phyloP scores from a whole-genome alignment of 73 alveolate species.

The Symbiodinium pilosum region DNA sequence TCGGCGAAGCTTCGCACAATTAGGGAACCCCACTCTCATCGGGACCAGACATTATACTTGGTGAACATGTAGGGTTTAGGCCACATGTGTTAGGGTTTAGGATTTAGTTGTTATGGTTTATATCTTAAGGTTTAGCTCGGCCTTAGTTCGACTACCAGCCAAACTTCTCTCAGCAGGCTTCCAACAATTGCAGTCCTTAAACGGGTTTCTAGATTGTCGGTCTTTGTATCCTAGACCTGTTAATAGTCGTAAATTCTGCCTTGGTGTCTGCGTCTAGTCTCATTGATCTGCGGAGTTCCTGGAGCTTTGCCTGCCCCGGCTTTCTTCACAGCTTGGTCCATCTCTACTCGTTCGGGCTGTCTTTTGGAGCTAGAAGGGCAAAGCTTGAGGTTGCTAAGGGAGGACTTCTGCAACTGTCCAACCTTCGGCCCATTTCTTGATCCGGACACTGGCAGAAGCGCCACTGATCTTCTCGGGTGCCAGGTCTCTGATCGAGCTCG shows the following conservation, averaged over 20 bases:
- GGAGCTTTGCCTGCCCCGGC: not conserved
- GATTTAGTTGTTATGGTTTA: no score
- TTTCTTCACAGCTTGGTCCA: not conserved
- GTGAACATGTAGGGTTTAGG: no score
- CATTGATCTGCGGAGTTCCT: not conserved
- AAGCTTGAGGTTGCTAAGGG: not conserved
- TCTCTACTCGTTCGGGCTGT: not conserved
- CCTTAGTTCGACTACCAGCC: no score
- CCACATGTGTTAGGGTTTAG: no score
- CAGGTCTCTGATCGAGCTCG: not conserved
- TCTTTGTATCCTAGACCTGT: not conserved
- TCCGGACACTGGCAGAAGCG: not conserved
- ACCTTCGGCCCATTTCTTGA: not conserved
- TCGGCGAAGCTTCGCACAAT: no score
- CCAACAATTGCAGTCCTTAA: no score
- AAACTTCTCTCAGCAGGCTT: no score
- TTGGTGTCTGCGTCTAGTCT: not conserved
- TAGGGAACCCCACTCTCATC: no score
- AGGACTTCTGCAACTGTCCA: not conserved
- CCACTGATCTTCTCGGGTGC: not conserved
- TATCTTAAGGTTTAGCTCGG: no score
- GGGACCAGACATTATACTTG: no score
- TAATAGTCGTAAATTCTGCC: not conserved
- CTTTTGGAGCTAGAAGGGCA: not conserved
- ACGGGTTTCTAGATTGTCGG: not conserved